Conservation (phyloP, 2,329 filamentous ascomycete genomes). For the Colletotrichum chrysophilum region DNA sequence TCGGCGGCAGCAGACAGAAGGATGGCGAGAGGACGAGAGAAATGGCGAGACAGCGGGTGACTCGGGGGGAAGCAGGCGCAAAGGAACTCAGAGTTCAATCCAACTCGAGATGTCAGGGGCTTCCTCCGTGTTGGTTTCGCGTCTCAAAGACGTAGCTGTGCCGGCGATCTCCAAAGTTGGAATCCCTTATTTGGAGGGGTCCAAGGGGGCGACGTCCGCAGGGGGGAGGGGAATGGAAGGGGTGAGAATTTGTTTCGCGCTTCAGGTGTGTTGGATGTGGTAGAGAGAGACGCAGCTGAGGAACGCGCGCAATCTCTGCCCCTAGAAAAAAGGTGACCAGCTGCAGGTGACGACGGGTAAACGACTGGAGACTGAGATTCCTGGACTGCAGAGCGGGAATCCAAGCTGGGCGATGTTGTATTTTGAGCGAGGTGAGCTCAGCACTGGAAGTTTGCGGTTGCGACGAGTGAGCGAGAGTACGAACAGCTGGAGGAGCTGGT, state of each 20-base stretch:
- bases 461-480: background rate
- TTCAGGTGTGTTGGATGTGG: slow-evolving; percentile 19
- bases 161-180: slow-evolving; percentile 18
- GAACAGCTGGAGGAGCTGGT: background rate
- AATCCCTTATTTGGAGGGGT: slow-evolving; percentile 22
- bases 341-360: background rate
- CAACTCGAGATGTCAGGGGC: slow-evolving; percentile 20
- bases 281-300: background rate
- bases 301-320: slow-evolving; percentile 14
- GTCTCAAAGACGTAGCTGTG: slow-evolving; percentile 17
- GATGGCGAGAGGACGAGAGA: background rate
- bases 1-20: background rate
- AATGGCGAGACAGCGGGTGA: slow-evolving; percentile 2
- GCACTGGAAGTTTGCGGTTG: background rate
- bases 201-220: slow-evolving; percentile 10
- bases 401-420: background rate
- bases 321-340: background rate
- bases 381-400: background rate
- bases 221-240: slow-evolving; percentile 16
- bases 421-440: background rate
- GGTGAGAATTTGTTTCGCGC: slow-evolving; percentile 18
- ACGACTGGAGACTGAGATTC: background rate
- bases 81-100: slow-evolving; percentile 7
- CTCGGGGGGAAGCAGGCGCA: background rate
- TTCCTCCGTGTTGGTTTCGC: slow-evolving; percentile 19